phyloP scores from a whole-genome alignment of 1,284 basidiomycete species.

The Pseudozyma sp. region DNA sequence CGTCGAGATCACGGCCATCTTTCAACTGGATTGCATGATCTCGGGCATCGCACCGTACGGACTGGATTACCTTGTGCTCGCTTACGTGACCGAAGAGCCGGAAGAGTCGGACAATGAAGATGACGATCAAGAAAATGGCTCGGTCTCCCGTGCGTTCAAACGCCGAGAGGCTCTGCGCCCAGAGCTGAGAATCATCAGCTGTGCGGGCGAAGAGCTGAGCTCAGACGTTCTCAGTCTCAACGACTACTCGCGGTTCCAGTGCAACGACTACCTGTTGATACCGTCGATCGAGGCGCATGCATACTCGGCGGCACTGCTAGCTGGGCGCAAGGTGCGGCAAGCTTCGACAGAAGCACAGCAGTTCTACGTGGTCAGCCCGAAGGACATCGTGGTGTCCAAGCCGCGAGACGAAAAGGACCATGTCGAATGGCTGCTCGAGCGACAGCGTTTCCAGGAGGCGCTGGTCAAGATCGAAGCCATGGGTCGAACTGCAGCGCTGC shows the following conservation, averaged over 20 bases:
- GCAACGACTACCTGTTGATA: constrained; percentile 88
- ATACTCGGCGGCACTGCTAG: constrained; percentile 43
- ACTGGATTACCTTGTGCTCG: constrained; percentile 79
- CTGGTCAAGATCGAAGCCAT: constrained; percentile 82
- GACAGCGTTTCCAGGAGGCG: constrained; percentile 87
- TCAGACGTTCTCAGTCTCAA: constrained; percentile 85
- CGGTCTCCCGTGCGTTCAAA: constrained; percentile 70
- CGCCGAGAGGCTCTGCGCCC: constrained; percentile 86
- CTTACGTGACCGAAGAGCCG: constrained; percentile 73
- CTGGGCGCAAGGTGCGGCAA: constrained; percentile 33
- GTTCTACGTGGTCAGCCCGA: constrained; percentile 86
- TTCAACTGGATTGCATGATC: constrained; percentile 95
- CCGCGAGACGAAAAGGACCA: constrained; percentile 90
- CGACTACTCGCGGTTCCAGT: constrained; percentile 84
- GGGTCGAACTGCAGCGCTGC: constrained; percentile 66
- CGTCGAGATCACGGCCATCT: constrained; percentile 89
- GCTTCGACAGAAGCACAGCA: constrained; percentile 44
- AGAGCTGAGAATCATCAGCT: constrained; percentile 90
- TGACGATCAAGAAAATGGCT: constrained; percentile 13
- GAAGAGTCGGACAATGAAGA: constrained; percentile 45
- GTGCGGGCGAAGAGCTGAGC: constrained; percentile 86
- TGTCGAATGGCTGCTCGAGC: constrained; percentile 90
- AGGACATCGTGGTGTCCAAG: constrained; percentile 85
- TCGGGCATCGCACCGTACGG: constrained; percentile 86
- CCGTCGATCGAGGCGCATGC: constrained; percentile 54